phyloP scores from a whole-genome alignment of 495 filamentous ascomycete species.

The Oleoguttula mirabilis region DNA sequence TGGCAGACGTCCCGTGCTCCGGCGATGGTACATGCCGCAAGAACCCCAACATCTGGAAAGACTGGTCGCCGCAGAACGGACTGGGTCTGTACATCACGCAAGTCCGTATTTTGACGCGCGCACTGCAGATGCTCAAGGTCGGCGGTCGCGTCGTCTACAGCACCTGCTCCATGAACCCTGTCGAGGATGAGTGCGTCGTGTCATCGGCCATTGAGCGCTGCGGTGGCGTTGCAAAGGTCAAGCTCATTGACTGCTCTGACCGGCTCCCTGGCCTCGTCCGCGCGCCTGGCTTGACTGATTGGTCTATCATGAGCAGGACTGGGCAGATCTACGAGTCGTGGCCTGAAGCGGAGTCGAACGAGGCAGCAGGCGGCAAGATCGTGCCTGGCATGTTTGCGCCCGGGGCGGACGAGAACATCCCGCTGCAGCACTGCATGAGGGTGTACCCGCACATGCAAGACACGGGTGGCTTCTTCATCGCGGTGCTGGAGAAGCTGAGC shows the following conservation, averaged over 20 bases:
- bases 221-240: conserved; percentile 69
- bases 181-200: conserved; percentile 95
- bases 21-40: conserved; percentile 89
- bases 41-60: conserved; percentile 85
- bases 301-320: conserved; percentile 82
- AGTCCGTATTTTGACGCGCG: conserved; percentile 77
- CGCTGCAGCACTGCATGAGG: conserved; percentile 78
- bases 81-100: conserved; percentile 77
- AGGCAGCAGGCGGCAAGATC: conserved; percentile 46
- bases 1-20: conserved; percentile 94
- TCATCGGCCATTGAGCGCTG: conserved; percentile 76
- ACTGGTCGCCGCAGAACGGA: conserved; percentile 76
- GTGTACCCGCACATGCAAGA: conserved; percentile 93
- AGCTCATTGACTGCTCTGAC: conserved; percentile 68
- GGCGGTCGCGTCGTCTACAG: conserved; percentile 93
- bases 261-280: conserved; percentile 66
- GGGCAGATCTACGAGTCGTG: conserved; percentile 63
- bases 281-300: conserved; percentile 54
- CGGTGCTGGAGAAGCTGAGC: conserved; percentile 76
- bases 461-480: conserved; percentile 94
- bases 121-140: conserved; percentile 90
- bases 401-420: conserved; percentile 42
- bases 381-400: conserved; percentile 77
- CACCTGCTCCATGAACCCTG: conserved; percentile 93
- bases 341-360: conserved; percentile 49